Evolutionary conservation across 2,329 filamentous ascomycete species (phyloP), one percentile per base, ranked within the genome.

Genomic region (Ascomycota sp.): DNA sequence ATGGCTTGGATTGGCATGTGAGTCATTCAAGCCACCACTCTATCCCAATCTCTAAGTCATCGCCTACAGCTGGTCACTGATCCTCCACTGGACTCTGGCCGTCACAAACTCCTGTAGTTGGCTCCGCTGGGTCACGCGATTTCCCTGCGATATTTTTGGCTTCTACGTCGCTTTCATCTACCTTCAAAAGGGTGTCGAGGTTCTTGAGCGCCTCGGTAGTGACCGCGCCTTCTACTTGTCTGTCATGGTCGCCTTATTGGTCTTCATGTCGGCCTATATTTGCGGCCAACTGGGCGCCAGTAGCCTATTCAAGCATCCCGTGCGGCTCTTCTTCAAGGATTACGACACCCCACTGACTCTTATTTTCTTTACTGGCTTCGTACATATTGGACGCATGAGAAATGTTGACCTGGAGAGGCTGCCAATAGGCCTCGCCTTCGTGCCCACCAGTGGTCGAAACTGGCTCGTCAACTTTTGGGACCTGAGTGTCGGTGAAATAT

Each of bases 141-240:
- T 92, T 50, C 82, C 81, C 21, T 92, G 83, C 55, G 83, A 92
- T 52, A 89, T 86, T 46, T 92, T 92, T 43, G 83, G 82, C 33
- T 91, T 92, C 57, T 92, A 92, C 49, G 82, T 92, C 32, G 82
- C 82, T 36, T 83, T 79, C 48, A 86, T 92, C 52, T 92, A 92
- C 49, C 63, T 92, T 13, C 81, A 92, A 48, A 92, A 92, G 54
- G 82, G 82, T 11, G 76, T 92, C 39, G 80, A 92, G 53, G 79
- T 91, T 10, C 65, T 92, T 13, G 75, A 73, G 30, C 66, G 76
- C 9, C 76, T 91, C 46, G 83, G 78, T 53, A 47, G 61, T 51
- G 53, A 60, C 42, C 64, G 61, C 33, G 67, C 76, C 49, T 59
- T 89, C 58, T 92, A 91, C 48, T 66, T 92, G 24, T 83, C 78